Percentiles rank a stretch among this genome's conserved stretches.
phyloP scores from a whole-genome alignment of 1,139 yeast genomes.

The Hemisphaericaspora xylofermentans region DNA sequence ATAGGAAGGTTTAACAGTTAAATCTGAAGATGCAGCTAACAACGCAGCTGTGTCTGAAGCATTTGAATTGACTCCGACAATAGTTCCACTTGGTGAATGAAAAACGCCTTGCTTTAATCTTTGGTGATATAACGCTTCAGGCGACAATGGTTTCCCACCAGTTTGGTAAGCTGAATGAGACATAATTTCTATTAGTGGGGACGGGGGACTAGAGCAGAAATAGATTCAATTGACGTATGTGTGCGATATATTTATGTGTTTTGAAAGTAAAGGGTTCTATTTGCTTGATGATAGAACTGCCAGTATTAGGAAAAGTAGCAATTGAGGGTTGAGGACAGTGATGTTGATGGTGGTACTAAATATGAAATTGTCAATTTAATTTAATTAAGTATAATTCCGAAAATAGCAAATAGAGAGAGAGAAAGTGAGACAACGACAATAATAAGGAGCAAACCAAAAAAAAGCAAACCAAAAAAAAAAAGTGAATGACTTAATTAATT shows the following conservation, averaged over 20 bases:
- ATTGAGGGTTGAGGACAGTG: too few species aligned
- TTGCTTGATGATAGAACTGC: too few species aligned
- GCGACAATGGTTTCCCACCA: conserved; percentile 67
- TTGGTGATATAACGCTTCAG: conserved; percentile 76
- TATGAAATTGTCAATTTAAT: too few species aligned
- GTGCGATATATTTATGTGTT: not conserved
- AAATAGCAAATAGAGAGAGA: too few species aligned
- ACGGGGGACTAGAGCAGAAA: not conserved
- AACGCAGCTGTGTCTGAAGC: conserved; percentile 80
- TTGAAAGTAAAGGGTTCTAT: not conserved
- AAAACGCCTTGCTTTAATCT: conserved; percentile 74
- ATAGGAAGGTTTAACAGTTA: conserved; percentile 60
- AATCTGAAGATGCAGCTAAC: conserved; percentile 65
- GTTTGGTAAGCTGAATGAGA: conserved; percentile 59
- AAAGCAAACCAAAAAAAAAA: too few species aligned
- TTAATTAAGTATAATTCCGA: too few species aligned
- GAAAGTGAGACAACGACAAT: too few species aligned
- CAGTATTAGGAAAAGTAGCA: too few species aligned
- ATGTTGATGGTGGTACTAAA: too few species aligned
- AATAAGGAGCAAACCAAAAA: too few species aligned
- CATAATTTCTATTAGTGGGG: conserved; percentile 19
- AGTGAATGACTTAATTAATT: too few species aligned
- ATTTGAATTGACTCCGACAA: conserved; percentile 66
- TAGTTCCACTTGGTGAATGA: conserved; percentile 64
- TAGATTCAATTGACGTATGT: not conserved